Conservation (phyloP, 148 eudicot species). For the Nepenthes gracilis region DNA sequence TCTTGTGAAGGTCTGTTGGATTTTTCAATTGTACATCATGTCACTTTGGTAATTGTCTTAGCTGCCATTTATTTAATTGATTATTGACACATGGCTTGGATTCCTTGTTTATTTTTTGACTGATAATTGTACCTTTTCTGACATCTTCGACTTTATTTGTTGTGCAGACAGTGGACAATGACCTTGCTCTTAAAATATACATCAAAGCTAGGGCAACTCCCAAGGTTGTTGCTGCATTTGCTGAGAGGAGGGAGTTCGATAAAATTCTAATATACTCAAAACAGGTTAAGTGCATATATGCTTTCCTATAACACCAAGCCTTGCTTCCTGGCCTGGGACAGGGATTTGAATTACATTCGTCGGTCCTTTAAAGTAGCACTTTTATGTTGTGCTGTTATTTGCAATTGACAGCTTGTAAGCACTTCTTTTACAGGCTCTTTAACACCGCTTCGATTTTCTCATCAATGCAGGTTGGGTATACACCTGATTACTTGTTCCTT, state of each 20-base stretch:
- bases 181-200: slow-evolving; percentile 88
- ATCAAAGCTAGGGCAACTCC: slow-evolving; percentile 98
- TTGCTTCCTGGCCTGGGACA: background rate
- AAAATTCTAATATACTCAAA: slow-evolving; percentile 88
- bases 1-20: slow-evolving; percentile 72
- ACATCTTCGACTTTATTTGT: background rate
- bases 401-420: background rate
- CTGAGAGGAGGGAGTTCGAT: slow-evolving; percentile 93
- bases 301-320: background rate
- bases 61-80: background rate
- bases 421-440: background rate
- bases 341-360: too few species aligned
- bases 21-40: background rate
- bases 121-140: background rate
- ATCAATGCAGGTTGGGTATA: slow-evolving; percentile 74
- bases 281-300: slow-evolving; percentile 42
- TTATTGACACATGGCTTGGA: background rate
- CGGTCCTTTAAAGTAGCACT: too few species aligned
- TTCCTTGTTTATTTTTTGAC: background rate
- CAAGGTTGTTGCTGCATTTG: slow-evolving; percentile 94
- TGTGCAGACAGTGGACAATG: slow-evolving; percentile 91
- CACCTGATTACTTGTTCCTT: slow-evolving; percentile 90
- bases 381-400: background rate
- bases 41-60: slow-evolving; percentile 1
- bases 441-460: background rate